Percentiles rank a stretch among this genome's conserved stretches.
Evolutionary conservation across 208 protist species (phyloP).

Genomic region (Paratrypanosoma confusum): DNA sequence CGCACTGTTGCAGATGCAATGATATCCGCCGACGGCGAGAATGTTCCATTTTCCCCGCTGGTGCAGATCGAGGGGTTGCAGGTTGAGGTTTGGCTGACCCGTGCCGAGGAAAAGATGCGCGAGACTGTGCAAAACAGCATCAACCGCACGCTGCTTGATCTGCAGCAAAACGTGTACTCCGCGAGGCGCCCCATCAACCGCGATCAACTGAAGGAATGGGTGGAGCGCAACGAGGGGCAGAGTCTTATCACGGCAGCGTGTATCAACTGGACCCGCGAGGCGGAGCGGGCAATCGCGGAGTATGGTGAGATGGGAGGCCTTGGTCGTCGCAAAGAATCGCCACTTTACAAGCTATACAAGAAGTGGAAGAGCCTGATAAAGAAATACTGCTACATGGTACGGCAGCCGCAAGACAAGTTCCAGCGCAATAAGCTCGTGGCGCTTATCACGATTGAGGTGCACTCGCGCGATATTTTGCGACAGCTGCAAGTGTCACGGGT

Average conservation of each 20-base stretch:
- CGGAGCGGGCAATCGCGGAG: slow-evolving; percentile 83
- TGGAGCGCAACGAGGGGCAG: slow-evolving; percentile 88
- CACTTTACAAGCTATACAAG: slow-evolving; percentile 88
- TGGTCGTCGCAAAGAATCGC: slow-evolving; percentile 83
- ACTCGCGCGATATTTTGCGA: slow-evolving; percentile 95
- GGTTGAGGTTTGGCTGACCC: slow-evolving; percentile 91
- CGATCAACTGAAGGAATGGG: slow-evolving; percentile 82
- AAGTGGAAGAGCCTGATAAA: slow-evolving; percentile 92
- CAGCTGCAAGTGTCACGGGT: slow-evolving; percentile 82
- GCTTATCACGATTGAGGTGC: slow-evolving; percentile 98
- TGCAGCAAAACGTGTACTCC: slow-evolving; percentile 79
- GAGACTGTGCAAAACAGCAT: slow-evolving; percentile 81
- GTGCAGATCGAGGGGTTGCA: slow-evolving; percentile 84
- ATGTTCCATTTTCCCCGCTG: slow-evolving; percentile 79
- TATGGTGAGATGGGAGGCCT: slow-evolving; percentile 69
- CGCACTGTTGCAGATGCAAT: slow-evolving; percentile 75
- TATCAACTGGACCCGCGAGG: slow-evolving; percentile 94
- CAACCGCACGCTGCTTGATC: slow-evolving; percentile 58
- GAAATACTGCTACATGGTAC: slow-evolving; percentile 92
- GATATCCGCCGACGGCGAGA: slow-evolving; percentile 87
- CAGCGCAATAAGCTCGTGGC: slow-evolving; percentile 93
- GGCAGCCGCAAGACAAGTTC: slow-evolving; percentile 81
- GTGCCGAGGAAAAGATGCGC: slow-evolving; percentile 90
- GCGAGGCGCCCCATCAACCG: slow-evolving; percentile 49
- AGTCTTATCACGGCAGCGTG: slow-evolving; percentile 92